Evolutionary conservation across 169 alveolate genomes (phyloP).

Genomic region (Plasmodium vinckei): DNA sequence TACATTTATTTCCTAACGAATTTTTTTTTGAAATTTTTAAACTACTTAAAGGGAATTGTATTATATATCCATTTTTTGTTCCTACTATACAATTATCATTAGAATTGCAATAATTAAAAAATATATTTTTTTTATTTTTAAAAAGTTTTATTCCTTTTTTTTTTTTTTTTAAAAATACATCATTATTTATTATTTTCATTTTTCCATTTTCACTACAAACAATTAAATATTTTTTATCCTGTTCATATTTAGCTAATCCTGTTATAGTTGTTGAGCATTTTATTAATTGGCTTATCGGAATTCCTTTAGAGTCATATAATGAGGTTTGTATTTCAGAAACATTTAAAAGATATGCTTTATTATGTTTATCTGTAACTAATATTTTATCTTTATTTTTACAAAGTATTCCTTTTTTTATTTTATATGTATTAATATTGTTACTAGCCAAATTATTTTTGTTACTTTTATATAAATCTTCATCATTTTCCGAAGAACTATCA

Average conservation of each 20-base stretch:
- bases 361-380: slow-evolving; percentile 47
- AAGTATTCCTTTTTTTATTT: slow-evolving; percentile 61
- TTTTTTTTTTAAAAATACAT: slow-evolving; percentile 52
- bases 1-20: slow-evolving; percentile 69
- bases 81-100: slow-evolving; percentile 74
- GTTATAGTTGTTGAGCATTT: slow-evolving; percentile 52
- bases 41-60: slow-evolving; percentile 58
- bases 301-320: slow-evolving; percentile 71
- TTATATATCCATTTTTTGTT: slow-evolving; percentile 61
- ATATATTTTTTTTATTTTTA: slow-evolving; percentile 63
- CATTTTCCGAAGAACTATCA: not conserved
- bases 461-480: not conserved
- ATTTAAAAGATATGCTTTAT: slow-evolving; percentile 50
- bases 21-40: slow-evolving; percentile 71
- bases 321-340: slow-evolving; percentile 43
- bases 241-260: slow-evolving; percentile 54
- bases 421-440: slow-evolving; percentile 19
- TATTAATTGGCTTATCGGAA: slow-evolving; percentile 49
- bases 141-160: slow-evolving; percentile 70
- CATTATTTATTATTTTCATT: slow-evolving; percentile 70
- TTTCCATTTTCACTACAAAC: slow-evolving; percentile 77
- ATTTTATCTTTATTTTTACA: slow-evolving; percentile 43
- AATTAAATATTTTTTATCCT: slow-evolving; percentile 50
- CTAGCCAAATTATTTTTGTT: not conserved
- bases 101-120: slow-evolving; percentile 65